A percentile compares a stretch with the other conserved stretches of the same genome.
These are phyloP conservation scores for Podospora pseudocomata DNA, from an alignment of 495 filamentous ascomycete genomes.

Conservation along the genomic window DNA sequence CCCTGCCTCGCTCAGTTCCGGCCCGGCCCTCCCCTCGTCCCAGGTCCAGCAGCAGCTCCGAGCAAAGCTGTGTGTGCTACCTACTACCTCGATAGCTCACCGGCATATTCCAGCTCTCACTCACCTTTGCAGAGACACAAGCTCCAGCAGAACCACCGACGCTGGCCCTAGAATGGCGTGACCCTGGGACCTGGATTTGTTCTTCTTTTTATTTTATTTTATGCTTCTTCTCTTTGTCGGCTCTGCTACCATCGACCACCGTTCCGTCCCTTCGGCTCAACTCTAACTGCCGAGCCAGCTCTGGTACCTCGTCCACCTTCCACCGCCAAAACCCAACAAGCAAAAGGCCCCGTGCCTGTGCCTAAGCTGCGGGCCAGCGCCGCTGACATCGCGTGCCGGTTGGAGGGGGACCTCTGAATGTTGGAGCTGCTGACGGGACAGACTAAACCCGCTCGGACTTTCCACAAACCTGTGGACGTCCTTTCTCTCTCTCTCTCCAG, in stretches of 20 bases:
- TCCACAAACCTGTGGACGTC: not conserved
- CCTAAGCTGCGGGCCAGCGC: not conserved
- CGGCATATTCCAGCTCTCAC: not conserved
- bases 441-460: not conserved
- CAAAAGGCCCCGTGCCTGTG: not conserved
- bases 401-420: not conserved
- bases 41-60: not conserved
- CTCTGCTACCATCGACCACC: not conserved
- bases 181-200: not conserved
- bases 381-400: not conserved
- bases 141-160: conserved; percentile 9
- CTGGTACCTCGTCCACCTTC: not conserved
- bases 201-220: not conserved
- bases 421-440: not conserved
- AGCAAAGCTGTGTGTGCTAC: not conserved
- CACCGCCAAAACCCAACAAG: conserved; percentile 1
- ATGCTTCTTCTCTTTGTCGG: not conserved
- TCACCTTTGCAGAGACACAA: not conserved
- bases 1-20: not conserved
- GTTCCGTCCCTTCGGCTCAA: conserved; percentile 5
- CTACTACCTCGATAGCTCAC: not conserved
- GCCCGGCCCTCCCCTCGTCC: not conserved
- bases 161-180: conserved; percentile 12
- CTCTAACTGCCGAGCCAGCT: conserved; percentile 1
- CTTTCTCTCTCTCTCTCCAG: not conserved